These are phyloP conservation scores for Zychaea mexicana DNA, from an alignment of 371 early-diverging fungal species.

Conservation along the genomic window DNA sequence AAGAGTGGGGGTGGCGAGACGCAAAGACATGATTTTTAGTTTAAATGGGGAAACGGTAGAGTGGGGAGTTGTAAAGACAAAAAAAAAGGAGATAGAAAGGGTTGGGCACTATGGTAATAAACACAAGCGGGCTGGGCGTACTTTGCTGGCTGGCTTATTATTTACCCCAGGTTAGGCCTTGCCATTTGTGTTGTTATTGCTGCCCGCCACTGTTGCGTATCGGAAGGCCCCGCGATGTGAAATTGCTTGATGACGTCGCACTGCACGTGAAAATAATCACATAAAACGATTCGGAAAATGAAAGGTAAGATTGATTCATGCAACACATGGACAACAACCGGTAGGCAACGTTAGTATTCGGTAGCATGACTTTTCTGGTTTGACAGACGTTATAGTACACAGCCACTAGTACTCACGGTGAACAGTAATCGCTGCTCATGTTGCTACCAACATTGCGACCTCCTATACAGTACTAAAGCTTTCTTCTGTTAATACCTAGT, in stretches of 20 bases:
- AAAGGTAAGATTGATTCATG: too few species aligned
- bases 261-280: constrained; percentile 4
- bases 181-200: not conserved
- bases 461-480: too few species aligned
- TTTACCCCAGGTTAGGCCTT: not conserved
- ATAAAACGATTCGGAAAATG: too few species aligned
- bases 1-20: constrained; percentile 44
- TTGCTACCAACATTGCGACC: too few species aligned
- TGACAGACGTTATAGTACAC: too few species aligned
- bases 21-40: constrained; percentile 34
- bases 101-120: not conserved
- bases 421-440: too few species aligned
- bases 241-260: not conserved
- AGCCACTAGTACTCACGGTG: too few species aligned
- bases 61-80: constrained; percentile 2
- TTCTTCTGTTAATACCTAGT: too few species aligned
- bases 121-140: not conserved
- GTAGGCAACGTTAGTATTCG: too few species aligned
- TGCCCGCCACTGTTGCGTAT: not conserved
- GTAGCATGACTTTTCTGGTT: too few species aligned
- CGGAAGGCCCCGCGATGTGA: constrained; percentile 1
- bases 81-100: constrained; percentile 1
- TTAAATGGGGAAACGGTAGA: constrained; percentile 1
- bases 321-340: too few species aligned
- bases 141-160: not conserved